A percentile compares a stretch with the other conserved stretches of the same genome.
Evolutionary conservation across 768 basidiomycete genomes (phyloP).

Genomic region (Suillus subalutaceus): DNA sequence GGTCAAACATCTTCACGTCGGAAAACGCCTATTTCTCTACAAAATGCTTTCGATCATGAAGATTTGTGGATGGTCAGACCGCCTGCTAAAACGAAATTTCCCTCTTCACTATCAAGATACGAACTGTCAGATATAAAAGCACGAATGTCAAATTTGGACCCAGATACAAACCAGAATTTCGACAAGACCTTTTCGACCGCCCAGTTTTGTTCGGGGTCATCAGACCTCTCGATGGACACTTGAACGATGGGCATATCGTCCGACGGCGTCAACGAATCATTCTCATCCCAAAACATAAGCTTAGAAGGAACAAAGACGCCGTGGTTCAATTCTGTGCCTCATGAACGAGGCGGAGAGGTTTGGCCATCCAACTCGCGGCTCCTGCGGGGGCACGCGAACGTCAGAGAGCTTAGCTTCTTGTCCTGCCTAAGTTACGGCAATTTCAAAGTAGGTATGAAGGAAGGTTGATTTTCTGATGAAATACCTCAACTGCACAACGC

Average conservation of each 20-base stretch:
- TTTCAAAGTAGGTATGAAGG: not conserved
- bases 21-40: constrained; percentile 49
- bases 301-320: constrained; percentile 81
- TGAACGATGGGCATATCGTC: constrained; percentile 48
- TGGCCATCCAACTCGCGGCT: constrained; percentile 57
- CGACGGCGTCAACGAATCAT: too few relatives aligned
- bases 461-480: not conserved
- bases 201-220: constrained; percentile 65
- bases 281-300: constrained; percentile 57
- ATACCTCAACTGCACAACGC: constrained; percentile 61
- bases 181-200: constrained; percentile 56
- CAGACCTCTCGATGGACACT: constrained; percentile 62
- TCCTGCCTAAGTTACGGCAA: constrained; percentile 46
- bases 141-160: not conserved
- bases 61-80: constrained; percentile 65
- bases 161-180: constrained; percentile 50
- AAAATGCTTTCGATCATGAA: constrained; percentile 56
- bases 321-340: constrained; percentile 70
- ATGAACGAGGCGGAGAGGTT: constrained; percentile 40
- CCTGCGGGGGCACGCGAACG: constrained; percentile 39
- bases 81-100: too few relatives aligned
- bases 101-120: not conserved
- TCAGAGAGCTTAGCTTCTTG: constrained; percentile 52
- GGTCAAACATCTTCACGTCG: constrained; percentile 57
- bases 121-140: not conserved